phyloP scores from a whole-genome alignment of 768 basidiomycete genomes.

The Multifurca ochricompacta region DNA sequence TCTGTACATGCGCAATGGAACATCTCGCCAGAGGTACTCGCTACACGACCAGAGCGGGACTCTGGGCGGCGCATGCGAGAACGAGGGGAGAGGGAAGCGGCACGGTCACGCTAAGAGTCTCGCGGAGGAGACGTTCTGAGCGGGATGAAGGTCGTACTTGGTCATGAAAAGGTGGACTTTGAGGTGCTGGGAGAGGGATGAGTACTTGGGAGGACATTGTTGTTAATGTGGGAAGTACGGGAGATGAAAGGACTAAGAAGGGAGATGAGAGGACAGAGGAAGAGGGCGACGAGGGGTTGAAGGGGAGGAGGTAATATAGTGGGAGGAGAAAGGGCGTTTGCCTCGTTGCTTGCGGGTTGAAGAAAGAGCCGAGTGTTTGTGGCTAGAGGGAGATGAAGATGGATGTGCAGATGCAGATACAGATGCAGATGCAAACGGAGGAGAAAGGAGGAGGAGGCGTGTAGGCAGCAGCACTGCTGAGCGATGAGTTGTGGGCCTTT shows the following conservation, averaged over 20 bases:
- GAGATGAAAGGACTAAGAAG: slow-evolving; percentile 20
- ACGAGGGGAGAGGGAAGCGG: slow-evolving; percentile 25
- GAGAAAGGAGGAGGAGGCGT: slow-evolving; percentile 2
- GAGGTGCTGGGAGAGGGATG: slow-evolving; percentile 20
- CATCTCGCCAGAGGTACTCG: slow-evolving; percentile 15
- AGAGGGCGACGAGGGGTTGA: slow-evolving; percentile 6
- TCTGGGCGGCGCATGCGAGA: slow-evolving; percentile 18
- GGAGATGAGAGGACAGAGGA: slow-evolving; percentile 6
- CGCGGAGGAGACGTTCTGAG: slow-evolving; percentile 48
- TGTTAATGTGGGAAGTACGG: slow-evolving; percentile 30
- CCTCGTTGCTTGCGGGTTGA: slow-evolving; percentile 19
- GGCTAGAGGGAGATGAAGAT: slow-evolving; percentile 1
- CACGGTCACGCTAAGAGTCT: slow-evolving; percentile 43
- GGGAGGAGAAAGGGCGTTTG: slow-evolving; percentile 12
- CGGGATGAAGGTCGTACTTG: slow-evolving; percentile 38
- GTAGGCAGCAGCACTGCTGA: neutral
- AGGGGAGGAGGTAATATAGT: slow-evolving; percentile 14
- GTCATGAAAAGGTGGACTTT: slow-evolving; percentile 18
- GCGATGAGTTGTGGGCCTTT: slow-evolving; percentile 6
- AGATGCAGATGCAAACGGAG: too few species aligned
- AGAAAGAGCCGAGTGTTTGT: slow-evolving; percentile 8
- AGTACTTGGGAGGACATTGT: slow-evolving; percentile 31
- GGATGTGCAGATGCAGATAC: slow-evolving; percentile 6
- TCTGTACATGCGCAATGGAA: slow-evolving; percentile 22
- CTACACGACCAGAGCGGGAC: slow-evolving; percentile 8